Evolutionary conservation across 345 rosid genomes (phyloP).

Genomic region (Mercurialis annua): DNA sequence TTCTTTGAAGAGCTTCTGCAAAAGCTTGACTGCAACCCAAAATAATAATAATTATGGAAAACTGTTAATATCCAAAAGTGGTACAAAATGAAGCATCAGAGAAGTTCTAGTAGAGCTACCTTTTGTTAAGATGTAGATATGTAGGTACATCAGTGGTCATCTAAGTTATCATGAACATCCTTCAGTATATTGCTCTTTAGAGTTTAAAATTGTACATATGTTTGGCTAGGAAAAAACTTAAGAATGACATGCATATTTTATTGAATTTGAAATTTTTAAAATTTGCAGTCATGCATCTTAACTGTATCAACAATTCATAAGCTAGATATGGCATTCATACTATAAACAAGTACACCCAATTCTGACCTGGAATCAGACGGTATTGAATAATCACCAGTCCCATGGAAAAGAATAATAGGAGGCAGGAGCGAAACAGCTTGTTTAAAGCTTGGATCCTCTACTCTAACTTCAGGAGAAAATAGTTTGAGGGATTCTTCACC

Average conservation of each 20-base stretch:
- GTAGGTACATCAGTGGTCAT: background rate
- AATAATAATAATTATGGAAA: background rate
- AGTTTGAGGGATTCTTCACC: conserved; percentile 26
- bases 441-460: conserved; percentile 20
- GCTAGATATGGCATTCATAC: background rate
- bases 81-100: background rate
- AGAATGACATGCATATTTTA: background rate
- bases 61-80: background rate
- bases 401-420: conserved; percentile 29
- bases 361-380: conserved; percentile 29
- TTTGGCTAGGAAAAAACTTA: background rate
- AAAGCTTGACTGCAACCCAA: conserved; percentile 20
- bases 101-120: background rate
- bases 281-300: background rate
- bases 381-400: conserved; percentile 28
- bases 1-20: conserved; percentile 19
- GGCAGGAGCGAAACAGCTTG: conserved; percentile 30
- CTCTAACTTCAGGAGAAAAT: conserved; percentile 32
- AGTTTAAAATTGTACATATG: background rate
- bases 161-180: background rate
- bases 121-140: background rate
- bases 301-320: background rate
- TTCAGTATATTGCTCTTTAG: background rate
- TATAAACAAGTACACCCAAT: background rate
- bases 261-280: background rate